Base-by-base conservation (phyloP, 2,329 filamentous ascomycete genomes). In the Rhynchosporium secalis region DNA sequence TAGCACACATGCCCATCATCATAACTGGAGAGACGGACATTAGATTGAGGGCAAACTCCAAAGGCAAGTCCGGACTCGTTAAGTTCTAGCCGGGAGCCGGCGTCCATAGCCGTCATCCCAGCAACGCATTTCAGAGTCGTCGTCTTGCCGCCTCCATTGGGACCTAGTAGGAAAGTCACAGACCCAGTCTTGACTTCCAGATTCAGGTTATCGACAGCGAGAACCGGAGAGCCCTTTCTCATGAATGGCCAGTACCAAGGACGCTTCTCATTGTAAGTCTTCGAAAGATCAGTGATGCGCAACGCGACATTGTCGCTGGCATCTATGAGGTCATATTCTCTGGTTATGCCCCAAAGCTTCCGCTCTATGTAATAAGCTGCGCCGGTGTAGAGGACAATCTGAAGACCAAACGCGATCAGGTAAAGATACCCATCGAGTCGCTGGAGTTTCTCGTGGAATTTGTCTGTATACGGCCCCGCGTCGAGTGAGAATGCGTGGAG, bases 81-180 rank as follows among this genome's bases (percentile, higher is more conserved):
- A 7, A 72, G 63, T 48, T 70, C 65, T 3, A 71, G 62, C 9
- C 58, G 60, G 3, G 79, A 78, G 1, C 85, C 86, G 46, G 76
- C 77, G 3, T 84, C 83, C 51, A 86, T 80, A 20, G 79, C 81
- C 48, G 81, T 82, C n/a, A 88, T 77, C 1, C 86, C 86, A 38
- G 85, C 81, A 54, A 88, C 84, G 52, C 83, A 82, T 63, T 88
- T 84, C n/a, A 89, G 75, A 0, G 85, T 87, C 0, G 86, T 88
- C 3, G 81, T 85, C 67, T 89, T 89, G 7, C 86, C 86, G 64
- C 81, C 83, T 20, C 86, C 86, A 70, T 89, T 89, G 1, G 85
- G 84, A 40, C 86, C 86, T 0, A 89, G 77, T 0, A 89, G 74
- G 2, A 87, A 83, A 75, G 86, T 81, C 51, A 89, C 87, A 55